Evolutionary conservation across 768 basidiomycete species (phyloP).

Genomic region (Tephrocybe sp.): DNA sequence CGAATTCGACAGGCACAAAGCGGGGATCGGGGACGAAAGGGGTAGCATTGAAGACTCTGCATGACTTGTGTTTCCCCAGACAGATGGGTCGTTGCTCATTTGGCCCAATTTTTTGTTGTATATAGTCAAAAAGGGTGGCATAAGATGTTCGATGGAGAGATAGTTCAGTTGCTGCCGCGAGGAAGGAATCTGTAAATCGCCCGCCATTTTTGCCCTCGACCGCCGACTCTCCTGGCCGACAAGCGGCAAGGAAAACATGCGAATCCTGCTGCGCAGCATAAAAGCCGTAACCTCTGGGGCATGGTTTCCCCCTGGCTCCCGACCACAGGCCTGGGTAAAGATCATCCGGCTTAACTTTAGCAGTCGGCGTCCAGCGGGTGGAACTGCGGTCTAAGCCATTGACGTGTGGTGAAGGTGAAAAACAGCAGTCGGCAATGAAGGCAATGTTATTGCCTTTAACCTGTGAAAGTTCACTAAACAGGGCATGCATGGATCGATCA

Average conservation of each 20-base stretch:
- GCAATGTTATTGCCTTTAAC: conserved; percentile 71
- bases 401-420: conserved; percentile 40
- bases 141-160: conserved; percentile 57
- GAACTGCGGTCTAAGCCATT: conserved; percentile 43
- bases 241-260: conserved; percentile 59
- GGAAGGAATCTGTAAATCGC: conserved; percentile 54
- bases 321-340: conserved; percentile 56
- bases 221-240: conserved; percentile 51
- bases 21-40: conserved; percentile 52
- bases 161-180: conserved; percentile 41
- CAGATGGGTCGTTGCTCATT: conserved; percentile 49
- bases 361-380: conserved; percentile 59
- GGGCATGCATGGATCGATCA: conserved; percentile 60
- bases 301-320: conserved; percentile 36
- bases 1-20: conserved; percentile 43
- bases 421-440: conserved; percentile 64
- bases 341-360: conserved; percentile 52
- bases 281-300: conserved; percentile 39
- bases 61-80: conserved; percentile 45
- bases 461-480: conserved; percentile 53
- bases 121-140: conserved; percentile 40
- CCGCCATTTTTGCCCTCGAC: conserved; percentile 63
- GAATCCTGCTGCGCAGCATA: conserved; percentile 38
- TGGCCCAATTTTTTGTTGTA: conserved; percentile 33
- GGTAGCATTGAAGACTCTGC: conserved; percentile 51